A percentile compares a stretch with the other conserved stretches of the same genome.
Conservation (phyloP, 164 flowering plant genomes). For the Tetrastigma voinierianum region DNA sequence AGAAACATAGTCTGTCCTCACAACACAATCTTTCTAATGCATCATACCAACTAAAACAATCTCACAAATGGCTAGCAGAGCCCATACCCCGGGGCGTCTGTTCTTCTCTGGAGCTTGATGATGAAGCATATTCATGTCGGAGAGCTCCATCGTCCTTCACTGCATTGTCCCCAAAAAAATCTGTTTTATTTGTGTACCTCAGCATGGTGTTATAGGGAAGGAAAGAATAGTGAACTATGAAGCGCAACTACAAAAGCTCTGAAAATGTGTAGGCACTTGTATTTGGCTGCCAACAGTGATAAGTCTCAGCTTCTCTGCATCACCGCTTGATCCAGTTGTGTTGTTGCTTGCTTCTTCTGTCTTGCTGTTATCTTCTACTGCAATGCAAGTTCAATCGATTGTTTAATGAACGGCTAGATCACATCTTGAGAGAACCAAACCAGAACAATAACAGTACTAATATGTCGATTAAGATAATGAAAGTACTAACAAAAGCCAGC, state of each 20-base stretch:
- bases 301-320: constrained; percentile 16
- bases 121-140: no score
- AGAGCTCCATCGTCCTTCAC: no score
- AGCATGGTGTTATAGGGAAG: constrained; percentile 19
- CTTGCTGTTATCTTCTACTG: constrained; percentile 49
- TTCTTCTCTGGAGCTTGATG: no score
- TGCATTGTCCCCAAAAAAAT: constrained; percentile 2
- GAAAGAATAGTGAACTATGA: constrained; percentile 20
- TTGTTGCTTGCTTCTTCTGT: constrained; percentile 38
- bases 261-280: constrained; percentile 5
- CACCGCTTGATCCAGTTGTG: constrained; percentile 37
- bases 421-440: neutral
- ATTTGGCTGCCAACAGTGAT: constrained; percentile 11
- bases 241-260: constrained; percentile 11
- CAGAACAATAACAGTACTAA: no score
- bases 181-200: constrained; percentile 10
- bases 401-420: no score
- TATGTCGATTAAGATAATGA: no score
- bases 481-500: neutral
- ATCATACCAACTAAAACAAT: no score
- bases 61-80: no score
- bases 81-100: no score
- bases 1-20: no score
- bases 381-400: constrained; percentile 9
- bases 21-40: no score